phyloP scores from a whole-genome alignment of 225 moss, liverwort and hornwort species.

The Polytrichum commune region DNA sequence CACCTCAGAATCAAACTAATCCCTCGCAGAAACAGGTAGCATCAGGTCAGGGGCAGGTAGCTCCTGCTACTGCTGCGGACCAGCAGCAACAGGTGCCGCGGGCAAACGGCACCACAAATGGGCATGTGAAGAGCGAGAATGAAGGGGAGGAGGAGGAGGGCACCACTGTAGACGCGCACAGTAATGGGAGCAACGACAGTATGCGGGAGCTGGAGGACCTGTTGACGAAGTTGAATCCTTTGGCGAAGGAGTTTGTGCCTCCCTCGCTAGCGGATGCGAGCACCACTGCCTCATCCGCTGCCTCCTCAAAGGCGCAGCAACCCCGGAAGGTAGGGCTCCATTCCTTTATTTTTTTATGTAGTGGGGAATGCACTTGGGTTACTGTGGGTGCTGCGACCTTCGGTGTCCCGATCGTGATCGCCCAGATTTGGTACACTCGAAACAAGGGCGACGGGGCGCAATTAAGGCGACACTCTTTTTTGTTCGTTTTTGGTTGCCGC shows the following conservation, averaged over 20 bases:
- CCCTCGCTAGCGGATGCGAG: slow-evolving; percentile 66
- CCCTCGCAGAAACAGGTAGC: background rate
- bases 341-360: background rate
- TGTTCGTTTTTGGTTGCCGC: too few relatives aligned
- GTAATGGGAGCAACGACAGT: slow-evolving; percentile 78
- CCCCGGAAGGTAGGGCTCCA: slow-evolving; percentile 64
- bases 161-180: slow-evolving; percentile 42
- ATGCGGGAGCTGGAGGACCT: slow-evolving; percentile 93
- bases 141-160: slow-evolving; percentile 49
- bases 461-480: too few relatives aligned
- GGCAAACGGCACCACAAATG: slow-evolving; percentile 54
- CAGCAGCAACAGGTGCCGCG: slow-evolving; percentile 18
- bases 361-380: too few relatives aligned
- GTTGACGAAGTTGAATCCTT: slow-evolving; percentile 86
- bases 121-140: slow-evolving; percentile 35
- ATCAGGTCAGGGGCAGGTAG: background rate
- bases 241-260: slow-evolving; percentile 87
- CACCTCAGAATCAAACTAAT: background rate
- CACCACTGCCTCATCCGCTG: slow-evolving; percentile 34
- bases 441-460: background rate
- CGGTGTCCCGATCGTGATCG: too few relatives aligned
- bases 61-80: background rate
- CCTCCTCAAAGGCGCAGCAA: slow-evolving; percentile 55
- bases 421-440: background rate
- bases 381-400: too few relatives aligned